A percentile compares a stretch with the other conserved stretches of the same genome.
These are phyloP conservation scores for Yamadazyma epiphylla DNA, from an alignment of 1,139 yeast species.

Conservation along the genomic window DNA sequence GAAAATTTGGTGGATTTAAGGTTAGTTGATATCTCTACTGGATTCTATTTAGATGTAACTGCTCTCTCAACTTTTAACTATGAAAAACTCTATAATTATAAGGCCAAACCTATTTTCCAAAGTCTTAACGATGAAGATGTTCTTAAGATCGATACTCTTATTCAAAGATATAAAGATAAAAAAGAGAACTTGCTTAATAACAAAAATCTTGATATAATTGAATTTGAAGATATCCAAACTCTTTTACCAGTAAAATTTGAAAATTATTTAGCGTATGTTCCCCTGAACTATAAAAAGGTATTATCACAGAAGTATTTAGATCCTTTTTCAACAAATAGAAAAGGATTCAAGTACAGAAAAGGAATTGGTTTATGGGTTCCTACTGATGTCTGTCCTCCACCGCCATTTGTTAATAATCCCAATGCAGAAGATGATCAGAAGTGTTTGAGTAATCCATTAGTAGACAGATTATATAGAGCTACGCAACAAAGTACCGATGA, in stretches of 20 bases:
- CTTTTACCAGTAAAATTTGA: constrained; percentile 14
- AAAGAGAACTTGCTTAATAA: constrained; percentile 8
- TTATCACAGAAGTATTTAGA: constrained; percentile 26
- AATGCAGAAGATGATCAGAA: constrained; percentile 7
- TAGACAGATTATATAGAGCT: constrained; percentile 3
- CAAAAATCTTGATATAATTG: constrained; percentile 10
- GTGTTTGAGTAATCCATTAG: constrained; percentile 8
- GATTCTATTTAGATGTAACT: constrained; percentile 66
- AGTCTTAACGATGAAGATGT: constrained; percentile 10
- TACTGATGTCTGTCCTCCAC: constrained; percentile 8
- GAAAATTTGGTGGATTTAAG: constrained; percentile 75
- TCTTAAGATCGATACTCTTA: constrained; percentile 7
- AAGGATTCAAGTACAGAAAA: constrained; percentile 7
- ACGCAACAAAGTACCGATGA: constrained; percentile 4
- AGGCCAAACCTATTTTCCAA: constrained; percentile 12
- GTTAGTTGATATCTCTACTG: constrained; percentile 72
- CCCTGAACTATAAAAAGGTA: constrained; percentile 23
- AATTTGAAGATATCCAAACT: constrained; percentile 8
- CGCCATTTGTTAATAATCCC: constrained; percentile 5
- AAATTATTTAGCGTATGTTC: constrained; percentile 22
- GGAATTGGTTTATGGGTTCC: constrained; percentile 11
- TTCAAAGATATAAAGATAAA: constrained; percentile 8
- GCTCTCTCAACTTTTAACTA: constrained; percentile 33
- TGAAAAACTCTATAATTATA: constrained; percentile 10
- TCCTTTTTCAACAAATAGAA: constrained; percentile 8